Conservation (phyloP, 2,329 filamentous ascomycete species). For the Fusarium gaditjirri region DNA sequence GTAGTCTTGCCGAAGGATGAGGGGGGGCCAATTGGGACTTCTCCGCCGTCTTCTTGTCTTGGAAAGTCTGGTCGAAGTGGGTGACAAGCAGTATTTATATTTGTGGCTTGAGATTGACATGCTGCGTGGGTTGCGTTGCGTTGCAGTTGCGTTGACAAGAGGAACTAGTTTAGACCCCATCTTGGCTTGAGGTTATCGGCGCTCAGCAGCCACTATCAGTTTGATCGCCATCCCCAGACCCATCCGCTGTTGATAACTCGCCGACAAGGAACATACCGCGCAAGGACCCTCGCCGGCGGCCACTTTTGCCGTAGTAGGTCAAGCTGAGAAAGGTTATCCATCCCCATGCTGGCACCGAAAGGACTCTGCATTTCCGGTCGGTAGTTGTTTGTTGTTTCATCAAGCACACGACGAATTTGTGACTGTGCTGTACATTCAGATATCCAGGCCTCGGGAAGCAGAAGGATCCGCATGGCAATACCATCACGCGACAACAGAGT, state of each 20-base stretch:
- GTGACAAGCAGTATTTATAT: constrained; percentile 35
- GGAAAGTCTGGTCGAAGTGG: constrained; percentile 18
- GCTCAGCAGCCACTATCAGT: constrained; percentile 29
- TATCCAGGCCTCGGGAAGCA: not conserved
- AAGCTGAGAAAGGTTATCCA: constrained; percentile 10
- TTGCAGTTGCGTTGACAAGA: not conserved
- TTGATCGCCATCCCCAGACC: constrained; percentile 38
- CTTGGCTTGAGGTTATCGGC: constrained; percentile 19
- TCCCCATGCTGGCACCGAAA: constrained; percentile 6
- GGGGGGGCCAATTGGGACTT: constrained; percentile 18
- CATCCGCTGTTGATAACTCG: constrained; percentile 39
- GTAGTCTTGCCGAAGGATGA: constrained; percentile 12
- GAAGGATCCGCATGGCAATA: not conserved
- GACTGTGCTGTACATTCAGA: not conserved
- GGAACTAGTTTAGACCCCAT: constrained; percentile 5
- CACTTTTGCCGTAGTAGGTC: constrained; percentile 22
- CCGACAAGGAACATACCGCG: constrained; percentile 22
- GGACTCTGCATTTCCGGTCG: constrained; percentile 26
- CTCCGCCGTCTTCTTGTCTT: constrained; percentile 28
- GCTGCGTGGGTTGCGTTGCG: not conserved
- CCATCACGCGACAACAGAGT: not conserved
- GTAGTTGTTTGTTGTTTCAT: constrained; percentile 13
- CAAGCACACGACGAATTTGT: not conserved
- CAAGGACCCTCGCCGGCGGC: constrained; percentile 38
- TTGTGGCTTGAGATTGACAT: constrained; percentile 28